Base-by-base conservation (phyloP, 2,329 filamentous ascomycete genomes). In the Fusarium sp. region DNA sequence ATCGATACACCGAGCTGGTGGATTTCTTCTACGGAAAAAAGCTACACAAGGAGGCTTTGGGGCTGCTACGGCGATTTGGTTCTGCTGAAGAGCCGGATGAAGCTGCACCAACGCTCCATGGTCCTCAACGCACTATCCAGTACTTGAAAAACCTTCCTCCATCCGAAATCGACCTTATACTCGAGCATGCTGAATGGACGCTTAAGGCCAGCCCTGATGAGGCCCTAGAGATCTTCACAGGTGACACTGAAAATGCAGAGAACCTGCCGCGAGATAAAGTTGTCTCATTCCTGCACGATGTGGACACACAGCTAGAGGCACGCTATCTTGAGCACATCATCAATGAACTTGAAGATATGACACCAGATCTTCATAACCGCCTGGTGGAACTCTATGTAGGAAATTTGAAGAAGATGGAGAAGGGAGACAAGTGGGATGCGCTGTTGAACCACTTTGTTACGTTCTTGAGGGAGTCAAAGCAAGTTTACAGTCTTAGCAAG, bases 21-120 rank as follows among this genome's bases (percentile, higher is more conserved):
- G 94, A 98, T 74, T 99, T 99, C 72, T 88, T 98, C 66, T 92
- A 96, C 70, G 95, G 95, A 62, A 99, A 99, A 78, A 93, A 90
- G 74, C 83, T 98, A 36, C 95, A 99, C 75, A 87, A 89, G 15
- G 88, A 96, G 71, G 94, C 95, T 0, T 78, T 99, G 15, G 90
- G 92, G 64, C 79, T 97, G 27, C 82, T 99, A 1, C 85, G 86
- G 66, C 90, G 88, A 62, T 97, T 97, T 67, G 94, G 94, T 15
- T 84, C 84, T 25, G 80, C 83, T 3, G 75, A 81, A 25, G 75
- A 79, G 55, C 79, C 79, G 9, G 79, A 84, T 52, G 79, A 82
- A 41, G 77, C 77, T 3, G 80, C 82, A 0, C 82, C 82, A 2
- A 75, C 75, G 5, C 82, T 99, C 7, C 88, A 90, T 66, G 95